These are phyloP conservation scores for Erodium trifolium DNA, from an alignment of 441 rosid species.

Conservation along the genomic window DNA sequence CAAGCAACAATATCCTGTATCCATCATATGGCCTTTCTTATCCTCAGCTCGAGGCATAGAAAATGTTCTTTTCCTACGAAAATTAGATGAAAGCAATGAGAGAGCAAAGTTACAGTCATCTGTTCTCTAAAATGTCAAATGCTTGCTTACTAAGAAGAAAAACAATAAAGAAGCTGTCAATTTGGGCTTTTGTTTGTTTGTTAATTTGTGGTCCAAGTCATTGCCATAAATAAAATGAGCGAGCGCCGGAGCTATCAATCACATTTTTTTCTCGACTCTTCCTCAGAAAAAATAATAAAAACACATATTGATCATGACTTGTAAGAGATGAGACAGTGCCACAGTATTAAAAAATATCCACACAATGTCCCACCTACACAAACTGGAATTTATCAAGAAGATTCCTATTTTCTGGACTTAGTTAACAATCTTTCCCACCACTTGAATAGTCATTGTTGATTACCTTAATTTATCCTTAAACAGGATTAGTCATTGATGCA, in stretches of 20 bases:
- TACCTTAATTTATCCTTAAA: neutral
- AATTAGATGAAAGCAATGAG: neutral
- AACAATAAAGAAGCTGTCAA: neutral
- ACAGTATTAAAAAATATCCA: neutral
- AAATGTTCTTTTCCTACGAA: neutral
- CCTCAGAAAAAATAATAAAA: neutral
- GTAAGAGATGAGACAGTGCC: conserved; percentile 3
- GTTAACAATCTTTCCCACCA: neutral
- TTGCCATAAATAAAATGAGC: neutral
- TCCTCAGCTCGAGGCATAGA: neutral
- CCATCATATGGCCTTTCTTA: neutral
- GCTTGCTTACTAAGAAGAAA: neutral
- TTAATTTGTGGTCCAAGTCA: neutral
- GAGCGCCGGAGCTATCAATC: neutral
- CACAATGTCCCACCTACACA: neutral
- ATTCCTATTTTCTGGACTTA: neutral
- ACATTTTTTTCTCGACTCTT: conserved; percentile 3
- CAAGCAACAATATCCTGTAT: neutral
- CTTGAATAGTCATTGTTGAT: neutral
- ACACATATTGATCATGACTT: neutral
- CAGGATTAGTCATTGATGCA: neutral
- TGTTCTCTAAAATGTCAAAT: neutral
- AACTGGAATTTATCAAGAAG: neutral
- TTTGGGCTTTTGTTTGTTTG: neutral
- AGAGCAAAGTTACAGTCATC: neutral